Base-by-base conservation (phyloP, 1,284 basidiomycete genomes). In the Singerocomus rubriflavus region DNA sequence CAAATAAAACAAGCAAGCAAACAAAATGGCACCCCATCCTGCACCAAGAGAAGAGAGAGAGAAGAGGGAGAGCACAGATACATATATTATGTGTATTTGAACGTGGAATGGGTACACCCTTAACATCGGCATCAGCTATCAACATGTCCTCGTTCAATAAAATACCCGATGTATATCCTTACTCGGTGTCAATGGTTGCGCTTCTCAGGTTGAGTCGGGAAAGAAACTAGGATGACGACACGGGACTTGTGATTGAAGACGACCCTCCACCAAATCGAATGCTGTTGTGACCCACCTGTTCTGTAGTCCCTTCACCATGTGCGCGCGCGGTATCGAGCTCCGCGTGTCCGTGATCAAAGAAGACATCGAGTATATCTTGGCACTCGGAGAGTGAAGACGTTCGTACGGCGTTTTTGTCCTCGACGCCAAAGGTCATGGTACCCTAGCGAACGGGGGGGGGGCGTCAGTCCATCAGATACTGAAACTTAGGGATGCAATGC, bases 171-270 rank as follows among this genome's bases (percentile, higher is more conserved):
- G 5, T 8, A 26, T 0, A 21, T 16, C 12, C 65, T 49, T 54
- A 76, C 74, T 80, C 80, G 1, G 80, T 80, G 56, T 82, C 79
- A 26, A 81, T 63, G 2, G 69, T 68, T 4, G 71, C 72, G 17
- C 65, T 63, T 51, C 66, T 62, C 33, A 80, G 63, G 46, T 78
- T 59, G 17, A 81, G 66, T 55, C 74, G 67, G 4, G 72, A 65
- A 6, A 82, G 57, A n/a, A 68, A 47, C 76, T 78, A 36, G 16
- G 34, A 14, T 29, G 33, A 21, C 14, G 33, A 36, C 6, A 26
- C 2, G 13, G 16, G 12, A 11, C 25, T 13, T 4, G 7, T 26
- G 9, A 44, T 14, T 29, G 5, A 35, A 30, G 31, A 31, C 26
- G 32, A 5, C 16, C 33, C 17, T 9, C 8, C 4, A 13, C 17